Percentiles rank a stretch among this genome's conserved stretches.
Evolutionary conservation across 257 asterid genomes (phyloP).

Genomic region (Gynochthodes officinalis): DNA sequence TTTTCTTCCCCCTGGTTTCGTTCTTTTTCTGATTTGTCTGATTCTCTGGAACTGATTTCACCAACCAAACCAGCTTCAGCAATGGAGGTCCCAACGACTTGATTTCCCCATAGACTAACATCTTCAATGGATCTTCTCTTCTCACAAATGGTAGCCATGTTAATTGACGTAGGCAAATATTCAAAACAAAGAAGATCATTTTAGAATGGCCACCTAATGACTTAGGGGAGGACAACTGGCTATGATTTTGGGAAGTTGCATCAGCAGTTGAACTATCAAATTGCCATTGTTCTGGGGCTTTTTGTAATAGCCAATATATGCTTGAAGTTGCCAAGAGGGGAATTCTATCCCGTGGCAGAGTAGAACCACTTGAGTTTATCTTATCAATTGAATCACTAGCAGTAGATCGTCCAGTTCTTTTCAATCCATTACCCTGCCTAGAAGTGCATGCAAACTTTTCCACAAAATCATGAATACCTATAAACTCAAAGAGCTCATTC

Average conservation of each 20-base stretch:
- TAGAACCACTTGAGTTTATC: constrained; percentile 34
- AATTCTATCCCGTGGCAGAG: constrained; percentile 48
- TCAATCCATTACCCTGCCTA: constrained; percentile 36
- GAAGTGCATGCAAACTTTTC: constrained; percentile 39
- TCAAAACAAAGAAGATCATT: constrained; percentile 36
- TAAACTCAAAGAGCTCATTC: constrained; percentile 57
- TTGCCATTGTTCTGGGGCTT: constrained; percentile 36
- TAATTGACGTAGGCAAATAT: constrained; percentile 51
- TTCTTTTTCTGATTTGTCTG: constrained; percentile 42
- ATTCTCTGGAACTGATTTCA: constrained; percentile 36
- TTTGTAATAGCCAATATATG: constrained; percentile 50
- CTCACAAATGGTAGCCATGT: constrained; percentile 39
- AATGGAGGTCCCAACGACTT: constrained; percentile 69
- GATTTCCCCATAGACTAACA: constrained; percentile 59
- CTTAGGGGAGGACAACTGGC: constrained; percentile 50
- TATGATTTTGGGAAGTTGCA: constrained; percentile 48
- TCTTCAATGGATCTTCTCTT: constrained; percentile 61
- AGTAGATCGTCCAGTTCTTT: constrained; percentile 39
- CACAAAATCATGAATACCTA: constrained; percentile 47
- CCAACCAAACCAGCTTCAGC: constrained; percentile 53
- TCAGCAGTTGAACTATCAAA: constrained; percentile 29
- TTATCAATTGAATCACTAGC: constrained; percentile 44
- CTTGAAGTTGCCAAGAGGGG: constrained; percentile 71
- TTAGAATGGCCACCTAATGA: constrained; percentile 34
- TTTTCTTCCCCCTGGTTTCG: constrained; percentile 46